These are phyloP conservation scores for Fusarium cicatricum DNA, from an alignment of 2,329 filamentous ascomycete species.

Conservation along the genomic window DNA sequence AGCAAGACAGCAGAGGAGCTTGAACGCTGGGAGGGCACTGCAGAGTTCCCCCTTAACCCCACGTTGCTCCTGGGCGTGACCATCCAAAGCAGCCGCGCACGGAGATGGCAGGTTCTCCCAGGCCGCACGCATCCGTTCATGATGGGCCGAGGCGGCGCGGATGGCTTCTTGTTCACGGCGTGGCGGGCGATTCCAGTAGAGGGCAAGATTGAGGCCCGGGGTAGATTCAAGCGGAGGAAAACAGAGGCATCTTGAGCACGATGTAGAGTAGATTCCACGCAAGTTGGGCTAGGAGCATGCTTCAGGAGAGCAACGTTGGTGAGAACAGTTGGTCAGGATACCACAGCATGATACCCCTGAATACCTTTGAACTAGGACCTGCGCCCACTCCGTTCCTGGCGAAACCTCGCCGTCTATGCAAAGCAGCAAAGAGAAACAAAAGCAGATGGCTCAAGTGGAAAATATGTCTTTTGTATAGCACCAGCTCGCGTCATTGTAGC, in stretches of 20 bases:
- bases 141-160: slow-evolving; percentile 85
- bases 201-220: slow-evolving; percentile 82
- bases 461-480: slow-evolving; percentile 32
- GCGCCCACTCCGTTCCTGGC: slow-evolving; percentile 18
- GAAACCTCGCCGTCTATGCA: slow-evolving; percentile 1
- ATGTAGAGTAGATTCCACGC: slow-evolving; percentile 4
- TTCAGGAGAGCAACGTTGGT: neutral
- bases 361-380: slow-evolving; percentile 16
- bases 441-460: slow-evolving; percentile 3
- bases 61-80: slow-evolving; percentile 80
- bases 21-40: slow-evolving; percentile 65
- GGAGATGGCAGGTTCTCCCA: slow-evolving; percentile 90
- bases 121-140: slow-evolving; percentile 93
- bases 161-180: slow-evolving; percentile 89
- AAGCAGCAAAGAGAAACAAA: slow-evolving; percentile 9
- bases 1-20: slow-evolving; percentile 58
- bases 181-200: slow-evolving; percentile 82
- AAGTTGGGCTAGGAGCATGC: neutral
- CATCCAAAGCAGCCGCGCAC: slow-evolving; percentile 81
- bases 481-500: slow-evolving; percentile 32
- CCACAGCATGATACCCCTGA: slow-evolving; percentile 32
- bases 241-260: slow-evolving; percentile 45
- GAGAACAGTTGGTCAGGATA: slow-evolving; percentile 24
- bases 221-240: slow-evolving; percentile 78
- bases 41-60: slow-evolving; percentile 89